Base-by-base conservation (phyloP, 208 protist species). In the Acanthamoeba castellanii region DNA sequence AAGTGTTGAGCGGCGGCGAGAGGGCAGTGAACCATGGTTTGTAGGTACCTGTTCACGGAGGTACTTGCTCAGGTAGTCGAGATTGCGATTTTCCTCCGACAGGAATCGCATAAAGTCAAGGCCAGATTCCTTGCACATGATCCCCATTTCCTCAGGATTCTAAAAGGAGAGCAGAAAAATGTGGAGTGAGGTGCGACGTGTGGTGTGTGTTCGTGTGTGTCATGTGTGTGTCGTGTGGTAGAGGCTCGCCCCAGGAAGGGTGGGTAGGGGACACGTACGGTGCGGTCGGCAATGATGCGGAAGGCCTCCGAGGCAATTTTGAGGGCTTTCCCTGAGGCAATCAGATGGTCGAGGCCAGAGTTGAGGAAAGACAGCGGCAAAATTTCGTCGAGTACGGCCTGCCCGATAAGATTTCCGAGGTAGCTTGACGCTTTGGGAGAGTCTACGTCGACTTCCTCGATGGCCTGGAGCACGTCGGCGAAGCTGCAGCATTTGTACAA, bases 381-480 rank as follows among this genome's bases (percentile, higher is more conserved):
- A 66, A 59, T 37, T 34, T 89, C 82, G n/a, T 89, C 82, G 8
- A 89, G 57, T n/a, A 89, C 82, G 47, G 82, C 82, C 32, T 89
- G 82, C 0, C 82, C 82, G 30, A 89, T 66, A 8, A 89, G 22
- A 42, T 42, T 66, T 3, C 82, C 82, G n/a, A 89, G 30, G 25
- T 89, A 66, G 27, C 30, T 59, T 1, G 82, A 59, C 5, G 82
- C 82, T 32, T 89, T 68, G 13, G 82, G 82, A 0, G 47, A 68
- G n/a, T 89, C 82, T 3, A 89, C n/a, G 32, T 89, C 82, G 16
- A 89, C 47, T n/a, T 89, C 82, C 32, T 89, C 82, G 32, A 89
- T 47, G 25, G 7, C 66, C 32, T 37, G 52, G n/a, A 89, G 57
- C 5, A 82, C 74, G 30, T 82, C 74, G 45, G 32, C 74, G 30